Percentiles rank a stretch among this genome's conserved stretches.
These are phyloP conservation scores for Alternaria triticimaculans DNA, from an alignment of 2,329 filamentous ascomycete species.

Conservation along the genomic window DNA sequence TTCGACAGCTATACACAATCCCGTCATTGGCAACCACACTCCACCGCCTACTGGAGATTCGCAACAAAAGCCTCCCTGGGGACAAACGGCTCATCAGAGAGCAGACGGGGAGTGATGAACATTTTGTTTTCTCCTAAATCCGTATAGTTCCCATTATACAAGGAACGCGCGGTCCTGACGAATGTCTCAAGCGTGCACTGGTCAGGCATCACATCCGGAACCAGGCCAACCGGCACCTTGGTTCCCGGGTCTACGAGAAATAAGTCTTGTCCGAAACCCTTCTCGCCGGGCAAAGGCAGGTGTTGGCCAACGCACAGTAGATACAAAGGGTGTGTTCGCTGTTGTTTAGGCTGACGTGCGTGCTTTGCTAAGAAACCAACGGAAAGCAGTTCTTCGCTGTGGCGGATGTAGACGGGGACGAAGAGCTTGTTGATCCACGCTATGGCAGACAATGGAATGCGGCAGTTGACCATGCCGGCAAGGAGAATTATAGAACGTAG, in stretches of 20 bases:
- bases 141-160: neutral
- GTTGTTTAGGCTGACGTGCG: neutral
- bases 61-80: neutral
- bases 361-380: neutral
- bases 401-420: neutral
- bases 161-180: neutral
- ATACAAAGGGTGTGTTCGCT: rapidly evolving
- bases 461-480: neutral
- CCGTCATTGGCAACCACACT: neutral
- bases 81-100: neutral
- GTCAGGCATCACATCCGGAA: neutral
- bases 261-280: neutral
- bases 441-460: neutral
- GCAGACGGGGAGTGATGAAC: neutral
- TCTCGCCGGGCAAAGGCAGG: neutral
- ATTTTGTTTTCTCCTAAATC: neutral
- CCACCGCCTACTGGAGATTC: rapidly evolving
- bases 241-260: neutral
- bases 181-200: neutral
- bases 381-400: neutral
- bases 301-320: neutral
- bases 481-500: neutral
- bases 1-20: neutral
- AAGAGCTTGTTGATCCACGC: neutral
- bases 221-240: neutral